Evolutionary conservation across 78 protist genomes (phyloP), one percentile per base, ranked within the genome.

Genomic region (Dictyostelium capitatum): DNA sequence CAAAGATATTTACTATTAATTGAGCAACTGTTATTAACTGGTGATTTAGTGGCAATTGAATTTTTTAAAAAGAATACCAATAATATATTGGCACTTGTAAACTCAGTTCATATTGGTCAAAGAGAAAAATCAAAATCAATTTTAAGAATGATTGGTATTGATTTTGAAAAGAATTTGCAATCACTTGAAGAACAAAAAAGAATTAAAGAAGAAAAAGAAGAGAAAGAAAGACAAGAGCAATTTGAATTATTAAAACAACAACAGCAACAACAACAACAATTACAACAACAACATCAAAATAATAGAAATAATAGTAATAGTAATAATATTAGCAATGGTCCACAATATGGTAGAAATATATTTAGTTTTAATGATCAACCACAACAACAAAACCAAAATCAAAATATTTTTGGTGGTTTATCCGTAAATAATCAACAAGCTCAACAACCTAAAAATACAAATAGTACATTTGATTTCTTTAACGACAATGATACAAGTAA

Each of bases 101-200:
- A n/a, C 0, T 80, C 87, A 8, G 7, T 57, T 30, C 87, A 80
- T 19, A 32, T 51, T 17, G 28, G 51, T 19, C 64, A 11, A 32
- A 17, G 87, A 54, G 87, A 80, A 19, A 80, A 80, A 80, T 62
- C 77, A 17, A 80, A 46, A 62, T n/a, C 51, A 5, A 80, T 80
- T 12, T 17, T 80, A 11, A 80, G 64, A 25, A 15, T 32, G 64
- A 3, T 80, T 37, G 53, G 47, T 14, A 62, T 80, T 37, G 54
- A 80, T 70, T 70, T 70, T 11, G 72, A 62, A 62, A 62, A 62
- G 43, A 25, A 9, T 62, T 62, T 62, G 25, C 32, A 62, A 28
- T 62, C 72, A 62, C 14, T 62, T 6, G 15, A 62, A 62, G 72
- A 62, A 25, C 72, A 62, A 25, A 28, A 25, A 62, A 62, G 65